Conservation (phyloP, 2,329 filamentous ascomycete species). For the Xylaria sp. region DNA sequence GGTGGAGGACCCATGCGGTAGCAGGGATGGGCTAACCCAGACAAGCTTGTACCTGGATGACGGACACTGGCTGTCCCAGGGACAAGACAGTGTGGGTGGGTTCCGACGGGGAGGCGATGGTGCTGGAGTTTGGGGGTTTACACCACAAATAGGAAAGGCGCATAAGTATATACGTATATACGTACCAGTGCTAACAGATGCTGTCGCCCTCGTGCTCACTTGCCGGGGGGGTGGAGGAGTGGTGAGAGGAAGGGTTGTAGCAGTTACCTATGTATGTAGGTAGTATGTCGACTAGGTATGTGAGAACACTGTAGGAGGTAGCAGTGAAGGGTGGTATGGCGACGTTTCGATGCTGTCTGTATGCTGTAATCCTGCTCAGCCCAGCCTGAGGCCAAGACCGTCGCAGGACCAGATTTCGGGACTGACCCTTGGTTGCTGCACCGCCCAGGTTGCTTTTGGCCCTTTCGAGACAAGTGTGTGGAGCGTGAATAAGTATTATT, state of each 20-base stretch:
- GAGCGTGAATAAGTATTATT: not conserved
- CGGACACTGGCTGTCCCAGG: slow-evolving; percentile 19
- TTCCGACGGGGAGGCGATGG: slow-evolving; percentile 10
- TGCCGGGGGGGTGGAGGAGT: not conserved
- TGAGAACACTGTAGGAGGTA: slow-evolving; percentile 12
- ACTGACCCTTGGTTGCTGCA: slow-evolving; percentile 32
- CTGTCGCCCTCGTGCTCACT: slow-evolving; percentile 17
- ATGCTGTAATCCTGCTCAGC: slow-evolving; percentile 24
- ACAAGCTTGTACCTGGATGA: slow-evolving; percentile 30
- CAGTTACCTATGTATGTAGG: too few relatives aligned
- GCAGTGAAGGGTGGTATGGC: slow-evolving; percentile 10
- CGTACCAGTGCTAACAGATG: slow-evolving; percentile 7
- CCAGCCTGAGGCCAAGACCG: slow-evolving; percentile 30
- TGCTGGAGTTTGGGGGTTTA: slow-evolving; percentile 16
- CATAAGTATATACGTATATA: too few relatives aligned
- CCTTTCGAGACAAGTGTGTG: slow-evolving; percentile 21
- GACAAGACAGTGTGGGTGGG: slow-evolving; percentile 25
- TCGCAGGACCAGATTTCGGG: slow-evolving; percentile 30
- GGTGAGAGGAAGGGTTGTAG: not conserved
- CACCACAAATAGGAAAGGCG: slow-evolving; percentile 20
- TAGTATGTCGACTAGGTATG: not conserved
- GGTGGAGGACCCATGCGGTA: slow-evolving; percentile 30
- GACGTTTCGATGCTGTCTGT: not conserved
- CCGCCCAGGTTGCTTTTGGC: slow-evolving; percentile 16
- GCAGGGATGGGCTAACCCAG: slow-evolving; percentile 31